Conservation (phyloP, 2,329 filamentous ascomycete genomes). For the Ilyonectria robusta region DNA sequence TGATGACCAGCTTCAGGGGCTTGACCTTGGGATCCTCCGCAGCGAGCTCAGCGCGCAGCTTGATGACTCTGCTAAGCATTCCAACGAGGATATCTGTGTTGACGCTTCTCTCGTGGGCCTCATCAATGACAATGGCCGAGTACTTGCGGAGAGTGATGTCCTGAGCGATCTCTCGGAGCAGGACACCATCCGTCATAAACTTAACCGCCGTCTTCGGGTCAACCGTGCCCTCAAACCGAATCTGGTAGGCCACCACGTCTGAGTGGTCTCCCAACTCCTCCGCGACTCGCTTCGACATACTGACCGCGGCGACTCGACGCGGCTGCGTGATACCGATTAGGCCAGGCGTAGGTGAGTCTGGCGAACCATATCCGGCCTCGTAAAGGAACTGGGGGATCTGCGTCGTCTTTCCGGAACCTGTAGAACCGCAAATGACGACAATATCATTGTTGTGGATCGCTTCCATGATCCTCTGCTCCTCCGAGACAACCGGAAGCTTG, state of each 20-base stretch:
- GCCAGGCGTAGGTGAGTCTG: slow-evolving; percentile 84
- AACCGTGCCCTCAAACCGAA: slow-evolving; percentile 91
- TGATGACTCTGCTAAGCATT: slow-evolving; percentile 94
- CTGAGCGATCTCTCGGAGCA: slow-evolving; percentile 90
- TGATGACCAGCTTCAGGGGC: slow-evolving; percentile 94
- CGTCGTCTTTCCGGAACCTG: slow-evolving; percentile 97
- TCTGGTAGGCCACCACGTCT: slow-evolving; percentile 90
- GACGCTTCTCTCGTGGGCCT: slow-evolving; percentile 96
- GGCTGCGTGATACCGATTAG: slow-evolving; percentile 97
- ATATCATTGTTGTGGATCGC: slow-evolving; percentile 92
- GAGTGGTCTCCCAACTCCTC: slow-evolving; percentile 86
- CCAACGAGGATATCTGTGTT: slow-evolving; percentile 99
- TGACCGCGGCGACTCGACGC: slow-evolving; percentile 93
- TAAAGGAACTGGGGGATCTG: slow-evolving; percentile 97
- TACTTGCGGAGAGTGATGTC: slow-evolving; percentile 93
- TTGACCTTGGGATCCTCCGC: slow-evolving; percentile 78
- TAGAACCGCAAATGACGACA: slow-evolving; percentile 93
- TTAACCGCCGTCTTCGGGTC: slow-evolving; percentile 89
- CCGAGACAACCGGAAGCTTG: slow-evolving; percentile 89
- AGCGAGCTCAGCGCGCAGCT: slow-evolving; percentile 82
- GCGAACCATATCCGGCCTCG: slow-evolving; percentile 90
- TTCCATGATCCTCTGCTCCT: slow-evolving; percentile 99
- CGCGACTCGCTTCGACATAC: slow-evolving; percentile 93
- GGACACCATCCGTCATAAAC: slow-evolving; percentile 98
- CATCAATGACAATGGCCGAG: slow-evolving; percentile 94